Percentiles rank a stretch among this genome's conserved stretches.
Conservation (phyloP, 805 yeast genomes). For the Candida xiaguanensis region DNA sequence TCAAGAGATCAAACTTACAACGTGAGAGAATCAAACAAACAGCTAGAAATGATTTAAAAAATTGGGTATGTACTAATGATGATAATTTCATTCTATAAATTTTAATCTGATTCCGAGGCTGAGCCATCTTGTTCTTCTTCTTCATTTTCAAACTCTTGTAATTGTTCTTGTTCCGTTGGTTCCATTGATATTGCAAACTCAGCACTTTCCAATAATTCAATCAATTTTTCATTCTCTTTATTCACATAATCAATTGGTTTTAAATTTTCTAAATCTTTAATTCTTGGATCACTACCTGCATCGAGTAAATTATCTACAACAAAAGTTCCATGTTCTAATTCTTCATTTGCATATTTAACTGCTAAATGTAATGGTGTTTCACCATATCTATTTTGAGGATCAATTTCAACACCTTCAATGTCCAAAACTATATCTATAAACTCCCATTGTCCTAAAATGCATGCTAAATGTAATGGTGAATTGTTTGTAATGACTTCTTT, state of each 20-base stretch:
- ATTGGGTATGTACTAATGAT: constrained; percentile 43
- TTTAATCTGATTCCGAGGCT: constrained; percentile 29
- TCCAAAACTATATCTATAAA: constrained; percentile 79
- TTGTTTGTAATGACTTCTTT: constrained; percentile 70
- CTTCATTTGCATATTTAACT: constrained; percentile 69
- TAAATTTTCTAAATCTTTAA: constrained; percentile 46
- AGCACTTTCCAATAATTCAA: constrained; percentile 71
- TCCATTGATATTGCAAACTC: constrained; percentile 62
- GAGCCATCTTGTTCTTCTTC: constrained; percentile 32
- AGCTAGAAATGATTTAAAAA: constrained; percentile 30
- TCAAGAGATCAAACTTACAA: constrained; percentile 22
- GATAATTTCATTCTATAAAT: constrained; percentile 38
- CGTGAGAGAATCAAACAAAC: constrained; percentile 27
- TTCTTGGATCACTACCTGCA: constrained; percentile 82
- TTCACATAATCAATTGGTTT: constrained; percentile 71
- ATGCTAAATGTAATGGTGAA: constrained; percentile 77
- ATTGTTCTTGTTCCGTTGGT: constrained; percentile 25
- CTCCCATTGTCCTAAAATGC: constrained; percentile 80
- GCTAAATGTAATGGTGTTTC: constrained; percentile 91
- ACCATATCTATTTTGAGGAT: constrained; percentile 72
- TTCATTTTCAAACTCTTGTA: constrained; percentile 31
- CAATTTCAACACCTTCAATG: constrained; percentile 86
- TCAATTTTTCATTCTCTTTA: constrained; percentile 52
- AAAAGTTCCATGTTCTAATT: constrained; percentile 81
- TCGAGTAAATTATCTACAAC: constrained; percentile 79